Evolutionary conservation across 495 filamentous ascomycete species (phyloP).

Genomic region (Penicillium atrosanguineum): DNA sequence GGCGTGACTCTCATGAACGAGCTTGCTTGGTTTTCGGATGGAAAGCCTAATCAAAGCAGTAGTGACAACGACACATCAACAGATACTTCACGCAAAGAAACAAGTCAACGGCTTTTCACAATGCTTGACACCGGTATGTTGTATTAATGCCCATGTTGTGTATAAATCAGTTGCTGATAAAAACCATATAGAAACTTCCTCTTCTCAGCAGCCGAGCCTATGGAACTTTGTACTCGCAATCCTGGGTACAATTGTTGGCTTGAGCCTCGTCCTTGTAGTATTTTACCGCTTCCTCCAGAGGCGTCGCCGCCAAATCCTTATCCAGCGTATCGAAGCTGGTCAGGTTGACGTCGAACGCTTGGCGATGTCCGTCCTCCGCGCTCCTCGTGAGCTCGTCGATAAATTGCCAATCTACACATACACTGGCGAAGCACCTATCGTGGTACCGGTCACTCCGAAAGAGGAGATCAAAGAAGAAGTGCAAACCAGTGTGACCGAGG

Average conservation of each 20-base stretch:
- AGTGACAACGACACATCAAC: background rate
- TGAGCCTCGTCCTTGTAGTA: conserved; percentile 62
- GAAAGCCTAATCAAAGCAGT: conserved; percentile 42
- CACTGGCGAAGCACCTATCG: conserved; percentile 34
- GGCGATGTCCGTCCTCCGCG: conserved; percentile 71
- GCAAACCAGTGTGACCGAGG: conserved; percentile 5
- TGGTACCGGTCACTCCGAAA: background rate
- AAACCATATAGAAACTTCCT: background rate
- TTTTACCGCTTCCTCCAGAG: conserved; percentile 74
- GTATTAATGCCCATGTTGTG: background rate
- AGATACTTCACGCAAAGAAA: conserved; percentile 47
- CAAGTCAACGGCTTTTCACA: conserved; percentile 58
- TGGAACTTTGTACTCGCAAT: conserved; percentile 86
- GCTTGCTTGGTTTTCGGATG: conserved; percentile 71
- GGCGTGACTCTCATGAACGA: conserved; percentile 69
- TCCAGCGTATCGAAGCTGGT: conserved; percentile 65
- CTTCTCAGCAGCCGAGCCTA: conserved; percentile 53
- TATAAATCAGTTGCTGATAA: background rate
- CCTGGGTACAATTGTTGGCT: conserved; percentile 64
- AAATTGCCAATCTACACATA: conserved; percentile 75
- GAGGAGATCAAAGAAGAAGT: conserved; percentile 5
- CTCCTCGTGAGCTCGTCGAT: conserved; percentile 66
- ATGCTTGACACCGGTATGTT: conserved; percentile 59
- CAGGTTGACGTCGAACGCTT: conserved; percentile 79
- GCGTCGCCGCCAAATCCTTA: conserved; percentile 60